Evolutionary conservation across 176 grass and related monocot genomes (phyloP), one percentile per base, ranked within the genome.

Genomic region (Rhipidocladum racemiflorum): DNA sequence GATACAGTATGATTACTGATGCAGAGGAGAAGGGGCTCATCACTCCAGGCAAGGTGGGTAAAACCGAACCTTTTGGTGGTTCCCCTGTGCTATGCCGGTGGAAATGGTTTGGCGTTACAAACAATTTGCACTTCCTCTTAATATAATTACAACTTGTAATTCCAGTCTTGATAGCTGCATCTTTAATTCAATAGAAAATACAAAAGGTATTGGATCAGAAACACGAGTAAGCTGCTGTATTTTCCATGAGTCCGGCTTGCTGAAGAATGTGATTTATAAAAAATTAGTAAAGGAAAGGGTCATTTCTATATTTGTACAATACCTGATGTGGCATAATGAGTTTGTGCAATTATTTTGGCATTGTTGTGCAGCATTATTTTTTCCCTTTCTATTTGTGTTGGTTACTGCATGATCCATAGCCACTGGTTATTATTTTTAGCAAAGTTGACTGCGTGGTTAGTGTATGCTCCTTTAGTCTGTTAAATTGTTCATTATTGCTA

Each of bases 1-100:
- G 88, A 1, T 94, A 94, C 53, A 97, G 92, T 54, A 97, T 97
- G 95, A 94, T 97, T 78, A 78, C 77, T 21, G 95, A 97, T 66
- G 95, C 95, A 16, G 95, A 97, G 84, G 82, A 88, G 56, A 91
- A 86, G 44, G 90, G 88, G 1, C 36, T 86, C 2, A 97, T 97
- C 72, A 59, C 18, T 62, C 92, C 90, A 48, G 92, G 92, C 40
- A 79, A 55, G 86, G 95, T 97, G 72, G 9, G 70, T 77, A 46
- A 53, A 25, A 72, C 20, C 9, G 35, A 68, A 36, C 68, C n/a
- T 65, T 60, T 18, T 50, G 6, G 48, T 75, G 68, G 21, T 61
- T 76, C 21, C 64, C 36, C 38, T 74, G 51, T 59, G 12, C 51
- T 35, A 1, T 56, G 51, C 2, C 0, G 9, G 3, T 17, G 2